Conservation (phyloP, 805 yeast species). For the Clavispora santaluciae region DNA sequence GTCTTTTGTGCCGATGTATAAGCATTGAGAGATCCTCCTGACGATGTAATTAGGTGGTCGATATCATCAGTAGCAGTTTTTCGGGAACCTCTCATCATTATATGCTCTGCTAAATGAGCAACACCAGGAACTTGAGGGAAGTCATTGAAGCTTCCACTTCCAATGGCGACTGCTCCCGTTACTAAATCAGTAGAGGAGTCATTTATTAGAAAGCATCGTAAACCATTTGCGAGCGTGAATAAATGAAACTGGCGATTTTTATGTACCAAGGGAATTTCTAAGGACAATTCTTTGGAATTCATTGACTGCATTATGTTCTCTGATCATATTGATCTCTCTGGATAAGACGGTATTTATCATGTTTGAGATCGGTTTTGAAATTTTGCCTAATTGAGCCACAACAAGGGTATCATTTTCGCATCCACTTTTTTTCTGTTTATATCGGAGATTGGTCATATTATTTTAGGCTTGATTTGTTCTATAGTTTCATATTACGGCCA, state of each 20-base stretch:
- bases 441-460: no score
- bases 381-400: neutral
- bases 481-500: no score
- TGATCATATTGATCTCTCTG: no score
- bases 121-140: slow-evolving; percentile 68
- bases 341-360: neutral
- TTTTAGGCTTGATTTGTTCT: no score
- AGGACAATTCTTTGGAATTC: neutral
- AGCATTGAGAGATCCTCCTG: slow-evolving; percentile 63
- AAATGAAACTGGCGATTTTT: slow-evolving; percentile 39
- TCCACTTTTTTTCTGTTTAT: no score
- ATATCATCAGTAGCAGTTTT: slow-evolving; percentile 36
- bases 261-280: slow-evolving; percentile 29
- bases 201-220: slow-evolving; percentile 63
- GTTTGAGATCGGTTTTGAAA: neutral
- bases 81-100: slow-evolving; percentile 40
- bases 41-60: slow-evolving; percentile 36
- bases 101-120: slow-evolving; percentile 88
- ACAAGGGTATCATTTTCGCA: neutral
- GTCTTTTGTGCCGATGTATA: slow-evolving; percentile 66
- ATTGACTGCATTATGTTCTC: neutral
- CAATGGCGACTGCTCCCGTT: slow-evolving; percentile 70
- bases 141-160: slow-evolving; percentile 78
- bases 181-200: slow-evolving; percentile 65
- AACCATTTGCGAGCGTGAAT: slow-evolving; percentile 60